Evolutionary conservation across 148 eudicot genomes (phyloP), one percentile per base, ranked within the genome.

Genomic region (Rhododendron vialii): DNA sequence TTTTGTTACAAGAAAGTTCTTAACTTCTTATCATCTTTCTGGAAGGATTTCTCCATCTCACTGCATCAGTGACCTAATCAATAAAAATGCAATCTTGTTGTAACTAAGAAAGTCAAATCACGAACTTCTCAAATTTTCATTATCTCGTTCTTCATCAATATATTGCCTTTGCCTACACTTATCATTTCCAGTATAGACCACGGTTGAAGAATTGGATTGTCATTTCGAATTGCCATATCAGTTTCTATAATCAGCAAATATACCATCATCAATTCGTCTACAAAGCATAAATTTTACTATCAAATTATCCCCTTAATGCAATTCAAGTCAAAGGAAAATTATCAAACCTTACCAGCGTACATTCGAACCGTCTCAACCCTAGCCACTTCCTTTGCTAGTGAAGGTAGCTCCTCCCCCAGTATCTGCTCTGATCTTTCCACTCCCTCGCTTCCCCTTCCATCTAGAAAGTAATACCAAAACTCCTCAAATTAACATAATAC

Each of bases 331-430:
- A 55, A 85, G 45, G 14, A 48, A 81, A 83, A 83, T 3, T 2
- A 20, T 57, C 33, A 26, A 69, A 83, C 84, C 94, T 91, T 41
- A 94, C 99, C 99, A 11, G 98, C 98, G 33, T 97, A 97, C 67
- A 73, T 81, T 88, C 99, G 89, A 83, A 93, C 99, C 51, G 92
- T 88, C 90, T 94, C 98, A 33, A 97, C 95, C 93, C 96, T 91
- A 17, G 95, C 96, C 86, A 97, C 99, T 88, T 97, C 98, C 92
- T 94, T 95, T 1, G 98, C 99, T 61, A 97, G 93, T 15, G 95
- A 89, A 57, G 93, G 94, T 24, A 97, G 89, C 90, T 96, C 99
- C 90, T 93, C 94, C 79, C 90, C 93, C 92, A 88, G 87, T 83
- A 92, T 85, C 84, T 84, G 75, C 88, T 91, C 94, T 36, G 91